Percentiles rank a stretch among this genome's conserved stretches.
Conservation (phyloP, 768 basidiomycete species). For the Phanerodontia chrysosporium region DNA sequence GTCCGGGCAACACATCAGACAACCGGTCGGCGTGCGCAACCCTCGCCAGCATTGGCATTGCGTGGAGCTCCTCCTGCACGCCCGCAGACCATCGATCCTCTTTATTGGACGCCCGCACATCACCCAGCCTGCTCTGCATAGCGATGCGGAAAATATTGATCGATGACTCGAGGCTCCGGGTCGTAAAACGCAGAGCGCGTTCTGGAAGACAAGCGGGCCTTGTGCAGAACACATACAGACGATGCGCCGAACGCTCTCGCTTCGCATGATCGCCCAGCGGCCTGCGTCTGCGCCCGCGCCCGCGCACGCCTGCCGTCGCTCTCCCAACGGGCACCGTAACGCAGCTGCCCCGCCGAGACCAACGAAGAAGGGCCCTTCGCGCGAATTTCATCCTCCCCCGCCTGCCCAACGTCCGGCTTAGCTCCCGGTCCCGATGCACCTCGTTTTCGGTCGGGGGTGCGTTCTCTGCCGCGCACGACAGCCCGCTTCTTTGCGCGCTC, state of each 20-base stretch:
- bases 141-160: not conserved
- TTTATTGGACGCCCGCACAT: not conserved
- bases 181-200: not conserved
- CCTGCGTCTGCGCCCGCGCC: not conserved
- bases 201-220: not conserved
- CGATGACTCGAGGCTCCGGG: constrained; percentile 2
- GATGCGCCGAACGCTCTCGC: not conserved
- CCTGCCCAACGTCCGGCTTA: not conserved
- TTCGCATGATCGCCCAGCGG: not conserved
- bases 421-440: not conserved
- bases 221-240: not conserved
- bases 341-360: not conserved
- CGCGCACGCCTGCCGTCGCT: too few species aligned
- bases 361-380: not conserved
- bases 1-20: not conserved
- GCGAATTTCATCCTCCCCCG: not conserved
- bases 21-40: not conserved
- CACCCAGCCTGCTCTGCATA: not conserved
- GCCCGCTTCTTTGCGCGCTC: not conserved
- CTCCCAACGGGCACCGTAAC: not conserved
- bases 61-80: not conserved
- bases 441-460: not conserved
- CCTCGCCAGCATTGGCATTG: not conserved
- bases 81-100: not conserved
- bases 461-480: not conserved